Percentiles rank a stretch among this genome's conserved stretches.
Evolutionary conservation across 1,284 basidiomycete species (phyloP).

Genomic region (Ganoderma sinense): DNA sequence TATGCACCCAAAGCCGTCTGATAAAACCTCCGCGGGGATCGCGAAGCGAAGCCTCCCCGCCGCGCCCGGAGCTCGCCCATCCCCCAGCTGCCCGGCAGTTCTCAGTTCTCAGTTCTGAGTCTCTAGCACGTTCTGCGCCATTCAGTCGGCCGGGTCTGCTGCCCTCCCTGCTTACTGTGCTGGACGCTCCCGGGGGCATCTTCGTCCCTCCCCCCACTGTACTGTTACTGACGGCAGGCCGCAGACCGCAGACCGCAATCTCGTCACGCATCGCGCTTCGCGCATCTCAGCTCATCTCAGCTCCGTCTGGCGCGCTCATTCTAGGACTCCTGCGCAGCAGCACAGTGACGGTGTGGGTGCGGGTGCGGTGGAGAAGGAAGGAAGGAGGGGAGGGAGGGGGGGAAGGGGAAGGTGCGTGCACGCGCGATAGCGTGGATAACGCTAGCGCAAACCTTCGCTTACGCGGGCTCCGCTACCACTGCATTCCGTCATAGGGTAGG

Average conservation of each 20-base stretch:
- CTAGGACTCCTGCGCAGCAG: background rate
- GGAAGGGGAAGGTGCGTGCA: too few relatives aligned
- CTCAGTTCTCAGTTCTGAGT: background rate
- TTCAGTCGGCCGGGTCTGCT: slow-evolving; percentile 3
- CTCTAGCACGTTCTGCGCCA: background rate
- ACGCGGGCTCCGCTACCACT: background rate
- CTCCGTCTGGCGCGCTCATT: background rate
- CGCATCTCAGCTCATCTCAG: too few relatives aligned
- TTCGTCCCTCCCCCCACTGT: too few relatives aligned
- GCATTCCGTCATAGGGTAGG: background rate
- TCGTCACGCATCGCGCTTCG: background rate
- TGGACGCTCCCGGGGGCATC: background rate
- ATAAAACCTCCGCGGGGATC: slow-evolving; percentile 1
- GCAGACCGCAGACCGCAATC: background rate
- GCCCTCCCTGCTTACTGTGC: background rate
- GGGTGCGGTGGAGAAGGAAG: background rate
- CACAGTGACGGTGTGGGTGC: background rate
- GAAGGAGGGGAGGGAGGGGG: too few relatives aligned
- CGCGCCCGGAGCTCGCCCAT: background rate
- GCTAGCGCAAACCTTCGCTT: background rate
- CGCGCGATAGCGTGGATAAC: background rate
- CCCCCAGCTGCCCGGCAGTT: too few relatives aligned
- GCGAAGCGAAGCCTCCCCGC: background rate
- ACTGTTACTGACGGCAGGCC: too few relatives aligned
- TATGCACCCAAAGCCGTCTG: background rate